phyloP scores from a whole-genome alignment of 2,329 filamentous ascomycete genomes.

The Ceratocystiopsis minuta region DNA sequence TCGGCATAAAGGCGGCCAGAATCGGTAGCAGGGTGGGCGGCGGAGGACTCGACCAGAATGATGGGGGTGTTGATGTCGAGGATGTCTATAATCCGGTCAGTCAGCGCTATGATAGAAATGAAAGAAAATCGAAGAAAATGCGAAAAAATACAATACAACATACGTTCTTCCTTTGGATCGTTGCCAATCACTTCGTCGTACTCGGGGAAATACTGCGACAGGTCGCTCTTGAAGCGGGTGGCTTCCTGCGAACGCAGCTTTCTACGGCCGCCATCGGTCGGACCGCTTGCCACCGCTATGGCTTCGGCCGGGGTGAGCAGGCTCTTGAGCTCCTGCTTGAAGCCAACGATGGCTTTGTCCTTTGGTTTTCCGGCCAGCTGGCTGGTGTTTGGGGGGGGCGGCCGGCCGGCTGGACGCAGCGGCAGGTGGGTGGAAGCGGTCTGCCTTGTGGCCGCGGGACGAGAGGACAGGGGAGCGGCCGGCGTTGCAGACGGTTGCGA shows the following conservation, averaged over 20 bases:
- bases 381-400: conserved; percentile 3
- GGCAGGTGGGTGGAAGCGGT: background rate
- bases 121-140: background rate
- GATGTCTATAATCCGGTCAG: conserved; percentile 38
- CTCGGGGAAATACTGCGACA: conserved; percentile 78
- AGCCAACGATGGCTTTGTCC: conserved; percentile 41
- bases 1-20: no score
- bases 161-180: conserved; percentile 61
- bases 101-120: background rate
- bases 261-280: conserved; percentile 42
- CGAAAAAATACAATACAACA: conserved; percentile 15
- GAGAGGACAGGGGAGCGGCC: conserved; percentile 2
- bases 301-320: conserved; percentile 28
- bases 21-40: conserved; percentile 12
- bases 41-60: conserved; percentile 41
- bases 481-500: no score
- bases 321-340: conserved; percentile 40
- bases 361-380: conserved; percentile 28
- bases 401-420: conserved; percentile 6
- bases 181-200: conserved; percentile 91
- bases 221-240: conserved; percentile 74
- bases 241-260: conserved; percentile 78
- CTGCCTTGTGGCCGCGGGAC: background rate
- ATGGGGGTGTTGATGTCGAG: conserved; percentile 58
- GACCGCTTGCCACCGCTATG: conserved; percentile 2